Percentiles rank a stretch among this genome's conserved stretches.
Evolutionary conservation across 2,329 filamentous ascomycete species (phyloP).

Genomic region (Rutstroemia sydowiana): DNA sequence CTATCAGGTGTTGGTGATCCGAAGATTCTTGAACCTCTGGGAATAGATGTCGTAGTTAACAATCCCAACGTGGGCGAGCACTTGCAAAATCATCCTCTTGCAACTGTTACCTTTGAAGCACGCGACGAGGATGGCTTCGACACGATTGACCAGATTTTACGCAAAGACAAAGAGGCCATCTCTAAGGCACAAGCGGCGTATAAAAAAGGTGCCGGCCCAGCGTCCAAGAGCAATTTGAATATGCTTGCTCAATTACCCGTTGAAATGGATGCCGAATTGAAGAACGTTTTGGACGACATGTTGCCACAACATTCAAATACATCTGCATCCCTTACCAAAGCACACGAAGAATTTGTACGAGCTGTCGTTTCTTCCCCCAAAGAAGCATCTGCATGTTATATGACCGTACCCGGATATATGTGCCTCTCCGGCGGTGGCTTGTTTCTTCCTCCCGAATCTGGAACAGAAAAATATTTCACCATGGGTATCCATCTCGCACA

Average conservation of each 20-base stretch:
- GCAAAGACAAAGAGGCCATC: neutral
- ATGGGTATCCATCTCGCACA: constrained; percentile 33
- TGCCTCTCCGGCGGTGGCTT: neutral
- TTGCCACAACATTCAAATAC: neutral
- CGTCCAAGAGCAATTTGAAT: neutral
- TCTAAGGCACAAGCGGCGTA: neutral
- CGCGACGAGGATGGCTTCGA: neutral
- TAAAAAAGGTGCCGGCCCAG: neutral
- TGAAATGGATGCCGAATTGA: neutral
- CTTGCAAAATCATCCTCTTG: constrained; percentile 28
- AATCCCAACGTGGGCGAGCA: constrained; percentile 26
- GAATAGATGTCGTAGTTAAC: constrained; percentile 15
- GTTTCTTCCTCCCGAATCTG: neutral
- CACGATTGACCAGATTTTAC: neutral
- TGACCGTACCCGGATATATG: constrained; percentile 28
- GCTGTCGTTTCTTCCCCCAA: neutral
- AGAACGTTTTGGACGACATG: neutral
- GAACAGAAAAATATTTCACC: constrained; percentile 11
- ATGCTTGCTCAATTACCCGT: neutral
- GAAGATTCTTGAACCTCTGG: constrained; percentile 13
- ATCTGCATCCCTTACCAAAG: neutral
- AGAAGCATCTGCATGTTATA: neutral
- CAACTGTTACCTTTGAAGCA: constrained; percentile 3
- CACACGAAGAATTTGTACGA: neutral
- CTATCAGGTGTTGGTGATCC: constrained; percentile 27